Conservation (phyloP, 2,329 filamentous ascomycete species). For the Alternaria triticina region DNA sequence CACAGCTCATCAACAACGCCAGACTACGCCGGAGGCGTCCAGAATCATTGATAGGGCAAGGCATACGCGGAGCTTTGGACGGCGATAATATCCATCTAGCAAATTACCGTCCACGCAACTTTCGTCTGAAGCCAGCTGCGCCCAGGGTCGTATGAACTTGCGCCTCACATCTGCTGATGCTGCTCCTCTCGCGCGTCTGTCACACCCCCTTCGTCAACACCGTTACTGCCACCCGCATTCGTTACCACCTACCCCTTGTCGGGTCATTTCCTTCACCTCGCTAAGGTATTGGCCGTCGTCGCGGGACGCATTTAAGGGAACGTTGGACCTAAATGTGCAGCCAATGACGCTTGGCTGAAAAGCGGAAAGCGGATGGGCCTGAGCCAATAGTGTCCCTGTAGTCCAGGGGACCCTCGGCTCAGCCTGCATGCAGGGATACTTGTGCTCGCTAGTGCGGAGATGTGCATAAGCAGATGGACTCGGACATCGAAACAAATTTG, state of each 20-base stretch:
- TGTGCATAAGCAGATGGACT: constrained; percentile 41
- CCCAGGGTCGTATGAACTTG: background rate
- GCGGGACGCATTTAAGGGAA: constrained; percentile 27
- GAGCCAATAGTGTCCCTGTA: constrained; percentile 18
- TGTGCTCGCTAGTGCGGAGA: constrained; percentile 35
- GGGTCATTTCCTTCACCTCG: constrained; percentile 36
- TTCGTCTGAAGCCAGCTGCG: constrained; percentile 8
- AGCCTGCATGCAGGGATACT: constrained; percentile 36
- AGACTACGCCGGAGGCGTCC: constrained; percentile 9
- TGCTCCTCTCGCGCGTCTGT: constrained; percentile 23
- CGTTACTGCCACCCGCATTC: constrained; percentile 14
- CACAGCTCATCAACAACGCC: constrained; percentile 21
- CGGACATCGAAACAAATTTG: constrained; percentile 40
- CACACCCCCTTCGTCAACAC: constrained; percentile 21
- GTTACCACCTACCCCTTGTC: constrained; percentile 23
- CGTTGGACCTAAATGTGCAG: constrained; percentile 24
- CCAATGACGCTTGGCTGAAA: constrained; percentile 26
- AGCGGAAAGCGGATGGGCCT: constrained; percentile 10
- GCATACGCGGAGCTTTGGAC: background rate
- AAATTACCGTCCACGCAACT: constrained; percentile 17
- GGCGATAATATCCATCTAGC: background rate
- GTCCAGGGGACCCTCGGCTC: constrained; percentile 25
- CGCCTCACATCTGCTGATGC: constrained; percentile 13
- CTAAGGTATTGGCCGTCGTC: constrained; percentile 27
- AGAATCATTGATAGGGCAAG: constrained; percentile 20